A percentile compares a stretch with the other conserved stretches of the same genome.
phyloP scores from a whole-genome alignment of 2,329 filamentous ascomycete genomes.

The Bipolaris cookei region DNA sequence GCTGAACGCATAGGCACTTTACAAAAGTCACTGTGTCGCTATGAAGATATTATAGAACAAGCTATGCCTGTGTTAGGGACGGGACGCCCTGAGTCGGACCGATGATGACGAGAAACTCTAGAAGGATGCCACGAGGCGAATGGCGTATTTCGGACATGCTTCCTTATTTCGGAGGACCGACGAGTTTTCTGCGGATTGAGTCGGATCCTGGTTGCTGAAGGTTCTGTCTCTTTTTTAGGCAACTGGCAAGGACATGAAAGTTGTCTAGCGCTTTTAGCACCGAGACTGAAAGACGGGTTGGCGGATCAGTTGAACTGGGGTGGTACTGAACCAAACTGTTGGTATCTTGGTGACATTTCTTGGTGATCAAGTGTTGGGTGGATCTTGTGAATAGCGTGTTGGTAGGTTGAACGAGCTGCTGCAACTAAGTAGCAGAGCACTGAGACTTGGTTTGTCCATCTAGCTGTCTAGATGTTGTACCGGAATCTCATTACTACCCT shows the following conservation, averaged over 20 bases:
- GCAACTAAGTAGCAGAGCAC: not conserved
- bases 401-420: not conserved
- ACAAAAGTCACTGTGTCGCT: not conserved
- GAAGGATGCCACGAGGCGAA: not conserved
- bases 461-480: not conserved
- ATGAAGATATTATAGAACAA: not conserved
- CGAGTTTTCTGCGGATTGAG: not conserved
- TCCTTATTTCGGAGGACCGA: not conserved
- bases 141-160: not conserved
- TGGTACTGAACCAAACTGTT: constrained; percentile 3
- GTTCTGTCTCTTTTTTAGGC: not conserved
- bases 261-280: not conserved
- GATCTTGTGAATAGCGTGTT: not conserved
- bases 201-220: not conserved
- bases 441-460: not conserved
- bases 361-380: not conserved
- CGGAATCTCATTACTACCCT: not conserved
- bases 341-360: constrained; percentile 6
- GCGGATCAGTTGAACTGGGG: constrained; percentile 2
- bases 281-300: constrained; percentile 7
- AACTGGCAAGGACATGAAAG: not conserved
- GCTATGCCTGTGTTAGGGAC: not conserved
- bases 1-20: not conserved
- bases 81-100: not conserved
- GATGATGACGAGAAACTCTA: not conserved